Conservation (phyloP, 495 filamentous ascomycete species). For the Aspergillus sclerotioniger region DNA sequence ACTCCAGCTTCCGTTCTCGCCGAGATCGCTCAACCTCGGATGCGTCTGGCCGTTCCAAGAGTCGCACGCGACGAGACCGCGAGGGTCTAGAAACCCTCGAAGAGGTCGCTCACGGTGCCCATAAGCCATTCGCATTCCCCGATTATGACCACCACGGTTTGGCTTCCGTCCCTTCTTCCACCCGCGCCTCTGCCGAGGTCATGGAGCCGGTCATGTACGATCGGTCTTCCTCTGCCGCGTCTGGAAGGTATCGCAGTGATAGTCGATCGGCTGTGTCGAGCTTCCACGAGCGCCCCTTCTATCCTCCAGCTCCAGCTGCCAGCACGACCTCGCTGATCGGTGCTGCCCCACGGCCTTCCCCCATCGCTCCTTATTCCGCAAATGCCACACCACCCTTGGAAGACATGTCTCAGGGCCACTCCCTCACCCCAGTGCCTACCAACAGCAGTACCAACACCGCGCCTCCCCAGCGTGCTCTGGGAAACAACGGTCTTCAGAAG, state of each 20-base stretch:
- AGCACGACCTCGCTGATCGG: constrained; percentile 42
- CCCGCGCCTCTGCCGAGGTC: constrained; percentile 43
- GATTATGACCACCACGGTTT: constrained; percentile 30
- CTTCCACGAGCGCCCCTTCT: constrained; percentile 42
- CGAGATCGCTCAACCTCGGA: constrained; percentile 64
- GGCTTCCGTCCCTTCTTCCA: constrained; percentile 31
- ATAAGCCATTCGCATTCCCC: constrained; percentile 26
- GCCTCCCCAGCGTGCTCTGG: constrained; percentile 31
- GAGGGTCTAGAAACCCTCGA: constrained; percentile 46
- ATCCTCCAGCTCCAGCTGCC: constrained; percentile 30
- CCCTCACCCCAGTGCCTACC: constrained; percentile 20
- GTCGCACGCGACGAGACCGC: constrained; percentile 48
- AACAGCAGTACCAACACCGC: constrained; percentile 17
- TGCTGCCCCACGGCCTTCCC: constrained; percentile 52
- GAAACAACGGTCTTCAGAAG: constrained; percentile 47
- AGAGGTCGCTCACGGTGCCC: constrained; percentile 30
- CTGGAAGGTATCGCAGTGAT: constrained; percentile 46
- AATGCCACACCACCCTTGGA: constrained; percentile 56
- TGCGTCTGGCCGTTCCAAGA: constrained; percentile 54
- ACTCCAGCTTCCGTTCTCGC: constrained; percentile 35
- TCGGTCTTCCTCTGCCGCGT: constrained; percentile 40
- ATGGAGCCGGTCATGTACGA: constrained; percentile 32
- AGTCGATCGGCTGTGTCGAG: constrained; percentile 44
- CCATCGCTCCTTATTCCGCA: constrained; percentile 52
- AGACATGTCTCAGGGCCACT: constrained; percentile 32